A percentile compares a stretch with the other conserved stretches of the same genome.
Evolutionary conservation across 768 basidiomycete genomes (phyloP).

Genomic region (Suillus decipiens): DNA sequence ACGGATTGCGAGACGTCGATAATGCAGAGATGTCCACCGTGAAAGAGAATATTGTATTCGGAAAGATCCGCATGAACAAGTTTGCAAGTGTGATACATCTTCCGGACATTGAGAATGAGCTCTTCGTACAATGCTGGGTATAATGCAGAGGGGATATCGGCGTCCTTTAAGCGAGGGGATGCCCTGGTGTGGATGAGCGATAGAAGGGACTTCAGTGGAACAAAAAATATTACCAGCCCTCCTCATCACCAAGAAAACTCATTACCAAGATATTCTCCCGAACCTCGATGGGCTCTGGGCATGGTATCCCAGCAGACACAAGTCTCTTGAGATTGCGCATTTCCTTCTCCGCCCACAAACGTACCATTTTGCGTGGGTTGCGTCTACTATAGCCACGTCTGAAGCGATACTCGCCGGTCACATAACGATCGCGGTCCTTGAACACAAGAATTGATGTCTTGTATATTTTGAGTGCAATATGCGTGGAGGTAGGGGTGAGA

Average conservation of each 20-base stretch:
- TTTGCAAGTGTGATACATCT: slow-evolving; percentile 87
- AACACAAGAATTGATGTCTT: slow-evolving; percentile 98
- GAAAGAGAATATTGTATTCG: slow-evolving; percentile 96
- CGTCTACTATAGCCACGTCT: slow-evolving; percentile 82
- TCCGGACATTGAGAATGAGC: slow-evolving; percentile 75
- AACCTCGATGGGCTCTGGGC: slow-evolving; percentile 90
- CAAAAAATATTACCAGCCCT: slow-evolving; percentile 67
- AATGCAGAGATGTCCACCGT: slow-evolving; percentile 79
- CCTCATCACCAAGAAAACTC: slow-evolving; percentile 82
- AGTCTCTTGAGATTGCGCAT: slow-evolving; percentile 93
- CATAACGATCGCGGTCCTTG: slow-evolving; percentile 97
- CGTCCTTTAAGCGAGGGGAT: slow-evolving; percentile 92
- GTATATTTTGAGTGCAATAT: slow-evolving; percentile 95
- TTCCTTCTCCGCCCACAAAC: slow-evolving; percentile 99
- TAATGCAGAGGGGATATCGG: slow-evolving; percentile 52
- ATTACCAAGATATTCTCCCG: slow-evolving; percentile 97
- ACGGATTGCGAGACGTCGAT: slow-evolving; percentile 99
- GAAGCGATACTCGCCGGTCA: slow-evolving; percentile 95
- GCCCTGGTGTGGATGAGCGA: slow-evolving; percentile 54
- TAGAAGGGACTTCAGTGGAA: not conserved
- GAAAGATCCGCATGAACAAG: slow-evolving; percentile 98
- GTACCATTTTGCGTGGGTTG: slow-evolving; percentile 98
- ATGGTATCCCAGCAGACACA: slow-evolving; percentile 77
- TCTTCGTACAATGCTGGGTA: slow-evolving; percentile 71
- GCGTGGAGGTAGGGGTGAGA: slow-evolving; percentile 48